Evolutionary conservation across 331 rosid species (phyloP).

Genomic region (Phaseolus coccineus): DNA sequence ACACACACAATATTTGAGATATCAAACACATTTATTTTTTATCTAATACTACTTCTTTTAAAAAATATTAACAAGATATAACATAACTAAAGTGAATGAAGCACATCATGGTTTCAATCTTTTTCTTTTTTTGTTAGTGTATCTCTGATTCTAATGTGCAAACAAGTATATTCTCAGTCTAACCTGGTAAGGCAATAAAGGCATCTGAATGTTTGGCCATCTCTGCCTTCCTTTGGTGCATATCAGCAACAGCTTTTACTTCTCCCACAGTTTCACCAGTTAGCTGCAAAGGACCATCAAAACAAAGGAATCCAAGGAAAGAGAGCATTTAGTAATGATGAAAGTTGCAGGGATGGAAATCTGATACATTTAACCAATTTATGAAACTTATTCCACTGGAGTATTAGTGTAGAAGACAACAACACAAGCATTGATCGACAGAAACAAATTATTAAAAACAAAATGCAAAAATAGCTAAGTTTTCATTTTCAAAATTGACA

Average conservation of each 20-base stretch:
- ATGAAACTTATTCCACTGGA: background rate
- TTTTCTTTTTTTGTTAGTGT: background rate
- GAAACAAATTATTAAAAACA: constrained; percentile 31
- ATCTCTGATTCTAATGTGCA: constrained; percentile 16
- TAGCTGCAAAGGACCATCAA: constrained; percentile 67
- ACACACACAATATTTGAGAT: background rate
- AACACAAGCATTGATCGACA: constrained; percentile 23
- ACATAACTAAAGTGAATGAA: background rate
- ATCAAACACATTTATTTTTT: background rate
- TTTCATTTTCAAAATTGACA: background rate
- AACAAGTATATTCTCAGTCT: constrained; percentile 38
- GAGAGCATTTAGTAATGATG: constrained; percentile 23
- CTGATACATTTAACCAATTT: background rate
- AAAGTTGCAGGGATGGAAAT: background rate
- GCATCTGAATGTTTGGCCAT: constrained; percentile 99
- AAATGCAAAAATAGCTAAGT: constrained; percentile 1
- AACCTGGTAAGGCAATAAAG: constrained; percentile 99
- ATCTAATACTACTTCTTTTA: background rate
- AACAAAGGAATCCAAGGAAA: constrained; percentile 22
- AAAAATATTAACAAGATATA: background rate
- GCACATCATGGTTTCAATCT: constrained; percentile 33
- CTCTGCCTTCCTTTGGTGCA: constrained; percentile 99
- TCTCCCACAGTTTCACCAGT: constrained; percentile 99
- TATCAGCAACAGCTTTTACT: constrained; percentile 96
- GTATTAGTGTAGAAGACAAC: constrained; percentile 22